Conservation (phyloP, 208 protist species). For the Crithidia thermophila region DNA sequence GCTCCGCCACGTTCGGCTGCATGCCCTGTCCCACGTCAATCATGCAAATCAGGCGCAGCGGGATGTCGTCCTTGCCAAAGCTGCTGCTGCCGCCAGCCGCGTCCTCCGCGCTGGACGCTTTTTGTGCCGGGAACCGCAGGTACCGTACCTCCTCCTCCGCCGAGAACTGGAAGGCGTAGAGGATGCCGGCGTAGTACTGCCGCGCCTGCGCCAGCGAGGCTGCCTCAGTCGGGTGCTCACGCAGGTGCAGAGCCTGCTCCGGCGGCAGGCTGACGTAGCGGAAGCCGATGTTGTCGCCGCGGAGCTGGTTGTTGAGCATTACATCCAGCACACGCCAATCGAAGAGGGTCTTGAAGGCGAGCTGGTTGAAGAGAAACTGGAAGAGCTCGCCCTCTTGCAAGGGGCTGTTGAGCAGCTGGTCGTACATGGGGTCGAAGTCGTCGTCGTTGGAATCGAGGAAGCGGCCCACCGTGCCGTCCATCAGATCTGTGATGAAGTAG, state of each 20-base stretch:
- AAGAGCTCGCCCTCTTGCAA: constrained; percentile 77
- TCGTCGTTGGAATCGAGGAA: constrained; percentile 77
- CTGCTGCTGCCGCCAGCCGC: not conserved
- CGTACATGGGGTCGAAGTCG: constrained; percentile 85
- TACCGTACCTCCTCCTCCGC: constrained; percentile 46
- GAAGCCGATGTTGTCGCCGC: constrained; percentile 88
- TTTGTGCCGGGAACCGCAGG: constrained; percentile 75
- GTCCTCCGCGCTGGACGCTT: not conserved
- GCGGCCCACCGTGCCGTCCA: constrained; percentile 86
- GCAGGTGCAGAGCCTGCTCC: constrained; percentile 10
- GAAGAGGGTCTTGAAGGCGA: constrained; percentile 67
- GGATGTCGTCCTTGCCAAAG: not conserved
- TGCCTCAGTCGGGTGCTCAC: constrained; percentile 16
- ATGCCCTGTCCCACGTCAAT: constrained; percentile 88
- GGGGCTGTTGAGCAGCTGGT: constrained; percentile 76
- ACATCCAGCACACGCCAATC: constrained; percentile 84
- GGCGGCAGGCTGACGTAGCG: constrained; percentile 30
- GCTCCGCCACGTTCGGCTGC: constrained; percentile 55
- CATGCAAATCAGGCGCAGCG: constrained; percentile 74
- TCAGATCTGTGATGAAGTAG: constrained; percentile 80
- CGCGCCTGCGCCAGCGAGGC: constrained; percentile 6
- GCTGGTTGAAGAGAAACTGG: constrained; percentile 84
- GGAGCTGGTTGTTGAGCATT: constrained; percentile 86
- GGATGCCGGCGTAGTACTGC: constrained; percentile 58
- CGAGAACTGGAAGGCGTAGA: constrained; percentile 56